phyloP scores from a whole-genome alignment of 2,329 filamentous ascomycete genomes.

The Colletotrichum cereale region DNA sequence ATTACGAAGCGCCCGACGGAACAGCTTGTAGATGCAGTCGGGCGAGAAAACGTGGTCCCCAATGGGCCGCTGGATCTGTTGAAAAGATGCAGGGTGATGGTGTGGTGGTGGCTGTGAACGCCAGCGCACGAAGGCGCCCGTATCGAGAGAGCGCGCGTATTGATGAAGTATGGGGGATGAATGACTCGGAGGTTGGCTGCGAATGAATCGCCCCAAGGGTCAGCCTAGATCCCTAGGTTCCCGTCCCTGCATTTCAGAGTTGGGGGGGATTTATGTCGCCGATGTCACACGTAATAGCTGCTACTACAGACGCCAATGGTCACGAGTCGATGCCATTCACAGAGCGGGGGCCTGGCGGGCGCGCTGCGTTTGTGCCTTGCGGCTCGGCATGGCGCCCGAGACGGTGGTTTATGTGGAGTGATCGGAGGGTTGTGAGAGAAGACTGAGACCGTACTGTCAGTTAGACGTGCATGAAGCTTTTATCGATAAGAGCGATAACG shows the following conservation, averaged over 20 bases:
- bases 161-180: constrained; percentile 15
- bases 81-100: background rate
- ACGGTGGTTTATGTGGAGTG: background rate
- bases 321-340: background rate
- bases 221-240: background rate
- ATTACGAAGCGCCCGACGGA: constrained; percentile 18
- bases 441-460: background rate
- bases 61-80: constrained; percentile 20
- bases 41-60: background rate
- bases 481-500: constrained; percentile 11
- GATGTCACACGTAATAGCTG: background rate
- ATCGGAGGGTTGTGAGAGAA: background rate
- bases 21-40: background rate
- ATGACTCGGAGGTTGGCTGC: constrained; percentile 31
- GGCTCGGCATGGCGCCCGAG: background rate
- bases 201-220: constrained; percentile 27
- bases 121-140: constrained; percentile 25
- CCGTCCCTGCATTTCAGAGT: constrained; percentile 37
- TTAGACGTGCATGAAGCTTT: too few species aligned
- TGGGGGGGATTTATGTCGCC: constrained; percentile 6
- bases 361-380: background rate
- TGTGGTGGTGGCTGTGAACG: constrained; percentile 36
- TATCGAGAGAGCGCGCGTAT: constrained; percentile 20
- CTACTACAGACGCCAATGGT: background rate
- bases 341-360: background rate